phyloP scores from a whole-genome alignment of 2,329 filamentous ascomycete species.

The Sordariomycetes sp. region DNA sequence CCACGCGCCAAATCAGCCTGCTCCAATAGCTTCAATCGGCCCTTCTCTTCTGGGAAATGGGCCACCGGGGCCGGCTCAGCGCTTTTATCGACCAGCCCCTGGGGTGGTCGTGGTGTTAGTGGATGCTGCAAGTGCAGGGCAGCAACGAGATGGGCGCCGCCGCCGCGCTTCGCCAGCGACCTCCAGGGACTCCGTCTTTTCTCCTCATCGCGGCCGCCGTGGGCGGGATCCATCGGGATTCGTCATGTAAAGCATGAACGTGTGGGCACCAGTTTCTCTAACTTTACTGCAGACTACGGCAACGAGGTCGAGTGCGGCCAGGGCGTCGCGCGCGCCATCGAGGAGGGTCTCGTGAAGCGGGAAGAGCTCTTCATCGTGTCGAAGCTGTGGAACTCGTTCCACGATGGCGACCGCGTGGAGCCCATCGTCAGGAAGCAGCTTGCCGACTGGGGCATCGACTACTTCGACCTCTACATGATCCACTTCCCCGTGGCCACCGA shows the following conservation, averaged over 20 bases:
- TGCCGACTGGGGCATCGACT: conserved; percentile 73
- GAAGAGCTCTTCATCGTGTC: conserved; percentile 86
- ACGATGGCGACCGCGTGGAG: conserved; percentile 67
- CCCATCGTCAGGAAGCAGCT: conserved; percentile 68
- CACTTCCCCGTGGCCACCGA: conserved; percentile 84
- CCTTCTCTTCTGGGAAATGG: not conserved
- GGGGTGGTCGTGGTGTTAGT: not conserved
- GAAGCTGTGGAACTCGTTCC: conserved; percentile 91
- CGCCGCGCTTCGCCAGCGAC: not conserved
- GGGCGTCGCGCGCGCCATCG: conserved; percentile 68
- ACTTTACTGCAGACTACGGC: conserved; percentile 54
- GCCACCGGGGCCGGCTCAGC: not conserved
- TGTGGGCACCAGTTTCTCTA: not conserved
- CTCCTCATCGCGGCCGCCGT: not conserved
- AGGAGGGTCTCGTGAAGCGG: conserved; percentile 54
- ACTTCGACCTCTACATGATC: conserved; percentile 83
- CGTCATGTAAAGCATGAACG: not conserved
- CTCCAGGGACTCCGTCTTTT: not conserved
- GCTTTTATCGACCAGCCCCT: not conserved
- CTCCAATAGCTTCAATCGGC: not conserved
- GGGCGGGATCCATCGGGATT: not conserved
- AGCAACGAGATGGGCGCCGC: not conserved
- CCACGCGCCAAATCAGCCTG: not conserved
- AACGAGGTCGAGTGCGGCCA: conserved; percentile 72
- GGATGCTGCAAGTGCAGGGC: not conserved